A percentile compares a stretch with the other conserved stretches of the same genome.
Conservation (phyloP, 768 basidiomycete genomes). For the Agaricus bisporus region DNA sequence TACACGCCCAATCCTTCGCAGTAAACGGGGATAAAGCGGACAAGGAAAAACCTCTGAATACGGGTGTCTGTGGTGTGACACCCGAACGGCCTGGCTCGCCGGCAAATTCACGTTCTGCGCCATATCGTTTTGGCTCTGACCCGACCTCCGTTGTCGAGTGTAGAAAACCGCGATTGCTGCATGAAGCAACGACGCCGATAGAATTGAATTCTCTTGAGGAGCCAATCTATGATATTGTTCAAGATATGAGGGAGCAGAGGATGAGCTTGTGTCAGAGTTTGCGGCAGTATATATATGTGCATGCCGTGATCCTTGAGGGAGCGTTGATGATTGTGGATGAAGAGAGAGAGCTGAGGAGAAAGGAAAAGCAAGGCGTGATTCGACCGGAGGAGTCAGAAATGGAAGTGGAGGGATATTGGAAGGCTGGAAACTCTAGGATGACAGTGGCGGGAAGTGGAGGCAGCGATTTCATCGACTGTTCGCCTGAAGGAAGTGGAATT, state of each 20-base stretch:
- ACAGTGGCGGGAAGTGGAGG: no score
- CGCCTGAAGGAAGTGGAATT: no score
- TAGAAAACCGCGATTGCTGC: conserved; percentile 56
- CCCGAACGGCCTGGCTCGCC: background rate
- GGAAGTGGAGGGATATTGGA: conserved; percentile 1
- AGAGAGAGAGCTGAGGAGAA: conserved; percentile 36
- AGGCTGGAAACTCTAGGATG: conserved; percentile 6
- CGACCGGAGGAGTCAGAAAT: conserved; percentile 7
- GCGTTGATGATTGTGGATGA: conserved; percentile 73
- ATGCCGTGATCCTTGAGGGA: conserved; percentile 80
- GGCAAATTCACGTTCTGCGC: background rate
- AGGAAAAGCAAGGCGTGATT: conserved; percentile 13
- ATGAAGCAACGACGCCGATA: conserved; percentile 47
- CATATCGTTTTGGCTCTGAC: background rate
- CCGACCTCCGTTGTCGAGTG: conserved; percentile 41
- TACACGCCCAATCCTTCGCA: background rate
- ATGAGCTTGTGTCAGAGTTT: conserved; percentile 96
- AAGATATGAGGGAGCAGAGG: conserved; percentile 92
- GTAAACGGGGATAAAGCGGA: background rate
- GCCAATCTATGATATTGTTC: conserved; percentile 77
- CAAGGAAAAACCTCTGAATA: background rate
- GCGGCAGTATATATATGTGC: conserved; percentile 91
- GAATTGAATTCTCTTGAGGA: conserved; percentile 59
- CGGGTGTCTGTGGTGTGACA: background rate
- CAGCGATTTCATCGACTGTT: no score